Conservation (phyloP, 768 basidiomycete species). For the Clavulina sp. region DNA sequence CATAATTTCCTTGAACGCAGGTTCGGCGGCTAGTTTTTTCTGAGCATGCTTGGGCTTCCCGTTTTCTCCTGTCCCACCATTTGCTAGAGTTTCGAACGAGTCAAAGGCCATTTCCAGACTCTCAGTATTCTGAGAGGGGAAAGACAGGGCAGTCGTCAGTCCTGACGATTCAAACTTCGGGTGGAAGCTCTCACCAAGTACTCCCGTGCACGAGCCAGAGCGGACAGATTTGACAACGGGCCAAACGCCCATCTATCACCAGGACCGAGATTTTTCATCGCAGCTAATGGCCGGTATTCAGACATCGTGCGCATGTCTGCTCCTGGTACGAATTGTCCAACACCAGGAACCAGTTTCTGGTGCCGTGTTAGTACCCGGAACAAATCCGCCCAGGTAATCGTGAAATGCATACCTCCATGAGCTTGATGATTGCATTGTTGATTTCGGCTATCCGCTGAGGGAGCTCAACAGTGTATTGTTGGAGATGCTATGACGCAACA, state of each 20-base stretch:
- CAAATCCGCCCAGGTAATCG: background rate
- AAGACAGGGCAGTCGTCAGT: no score
- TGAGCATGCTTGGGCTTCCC: slow-evolving; percentile 21
- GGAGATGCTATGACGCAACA: slow-evolving; percentile 33
- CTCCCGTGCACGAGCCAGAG: slow-evolving; percentile 67
- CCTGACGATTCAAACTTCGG: background rate
- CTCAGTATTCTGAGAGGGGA: slow-evolving; percentile 68
- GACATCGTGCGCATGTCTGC: background rate
- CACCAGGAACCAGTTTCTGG: slow-evolving; percentile 15
- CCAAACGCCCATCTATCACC: slow-evolving; percentile 30
- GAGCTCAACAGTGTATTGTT: slow-evolving; percentile 64
- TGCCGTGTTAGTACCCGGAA: background rate
- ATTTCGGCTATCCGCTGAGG: slow-evolving; percentile 45
- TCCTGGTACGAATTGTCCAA: background rate
- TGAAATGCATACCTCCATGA: slow-evolving; percentile 45
- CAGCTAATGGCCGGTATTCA: slow-evolving; percentile 17
- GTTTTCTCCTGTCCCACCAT: slow-evolving; percentile 11
- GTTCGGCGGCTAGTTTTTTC: slow-evolving; percentile 14
- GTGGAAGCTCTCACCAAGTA: slow-evolving; percentile 51
- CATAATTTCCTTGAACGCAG: slow-evolving; percentile 47
- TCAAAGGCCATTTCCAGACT: slow-evolving; percentile 65
- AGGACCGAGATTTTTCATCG: slow-evolving; percentile 20
- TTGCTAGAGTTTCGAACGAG: slow-evolving; percentile 22
- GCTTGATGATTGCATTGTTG: slow-evolving; percentile 42
- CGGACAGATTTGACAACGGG: slow-evolving; percentile 33